Evolutionary conservation across 2,329 filamentous ascomycete species (phyloP), one percentile per base, ranked within the genome.

Genomic region (Diplodia corticola): DNA sequence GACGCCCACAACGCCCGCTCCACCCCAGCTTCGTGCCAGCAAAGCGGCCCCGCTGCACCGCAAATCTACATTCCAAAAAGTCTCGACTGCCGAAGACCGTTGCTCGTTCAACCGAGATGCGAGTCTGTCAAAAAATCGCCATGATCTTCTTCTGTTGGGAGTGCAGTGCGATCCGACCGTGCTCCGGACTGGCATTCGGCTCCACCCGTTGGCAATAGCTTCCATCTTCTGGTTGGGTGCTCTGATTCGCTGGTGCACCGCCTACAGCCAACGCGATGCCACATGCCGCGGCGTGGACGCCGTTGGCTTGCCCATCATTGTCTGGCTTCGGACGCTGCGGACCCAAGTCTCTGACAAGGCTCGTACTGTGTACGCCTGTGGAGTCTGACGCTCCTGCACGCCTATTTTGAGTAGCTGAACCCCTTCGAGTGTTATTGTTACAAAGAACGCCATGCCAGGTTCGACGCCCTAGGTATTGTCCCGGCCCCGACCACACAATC

Each of bases 331-430:
- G 20, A 60, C 53, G 53, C 54, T 24, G 22, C 24, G 33, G 9
- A 28, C 57, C 48, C 57, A 24, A 24, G 57, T 28, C 44, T 22
- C 57, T n/a, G 40, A 61, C 44, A 60, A 60, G 55, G 15, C 24
- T 60, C 55, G 55, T 46, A 60, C 55, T 24, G 55, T 20, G 28
- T 12, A 51, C 26, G 24, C 22, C 49, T 3, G 10, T 20, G 33
- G 20, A 37, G 17, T 26, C 20, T 33, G 46, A 46, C 9, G 37
- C 30, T 40, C 33, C 33, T 37, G 35, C 20, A 24, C 30, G 24
- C 35, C 57, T 46, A 61, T 61, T 61, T 24, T 49, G 48, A 61
- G 57, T 28, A 61, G 57, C 40, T 48, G 57, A 48, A 48, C n/a
- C 15, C 20, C 13, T 10, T 20, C n/a, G 15, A n/a, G 35, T 28